These are phyloP conservation scores for Flaveria bidentis DNA, from an alignment of 129 eudicot genomes.

Conservation along the genomic window DNA sequence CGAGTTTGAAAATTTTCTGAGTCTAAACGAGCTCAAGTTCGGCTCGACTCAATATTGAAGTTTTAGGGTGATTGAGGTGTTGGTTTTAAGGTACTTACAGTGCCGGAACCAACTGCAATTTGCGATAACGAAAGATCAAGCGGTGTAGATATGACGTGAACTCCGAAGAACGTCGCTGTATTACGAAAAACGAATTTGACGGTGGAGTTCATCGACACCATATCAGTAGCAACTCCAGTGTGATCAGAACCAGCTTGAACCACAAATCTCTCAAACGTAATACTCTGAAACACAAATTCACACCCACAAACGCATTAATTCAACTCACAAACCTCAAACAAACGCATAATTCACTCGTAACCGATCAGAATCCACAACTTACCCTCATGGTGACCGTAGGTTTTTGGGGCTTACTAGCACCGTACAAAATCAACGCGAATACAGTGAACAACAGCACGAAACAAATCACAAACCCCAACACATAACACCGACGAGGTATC, in stretches of 20 bases:
- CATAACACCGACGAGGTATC: constrained; percentile 61
- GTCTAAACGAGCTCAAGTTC: no score
- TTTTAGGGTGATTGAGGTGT: no score
- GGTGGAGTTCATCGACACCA: constrained; percentile 77
- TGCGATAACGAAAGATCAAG: constrained; percentile 64
- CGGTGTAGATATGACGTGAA: constrained; percentile 78
- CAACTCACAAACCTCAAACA: not conserved
- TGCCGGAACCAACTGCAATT: constrained; percentile 68
- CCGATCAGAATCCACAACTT: not conserved
- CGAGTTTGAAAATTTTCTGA: no score
- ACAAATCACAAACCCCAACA: constrained; percentile 48
- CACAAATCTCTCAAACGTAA: constrained; percentile 63
- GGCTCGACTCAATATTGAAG: no score
- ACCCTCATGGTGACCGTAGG: constrained; percentile 73
- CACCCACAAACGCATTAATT: not conserved
- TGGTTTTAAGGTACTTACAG: constrained; percentile 42
- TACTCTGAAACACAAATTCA: constrained; percentile 51
- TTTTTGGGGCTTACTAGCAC: constrained; percentile 76
- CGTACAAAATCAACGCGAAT: constrained; percentile 69
- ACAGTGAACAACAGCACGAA: constrained; percentile 63
- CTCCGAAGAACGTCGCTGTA: constrained; percentile 84
- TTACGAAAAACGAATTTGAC: constrained; percentile 65
- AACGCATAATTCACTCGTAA: not conserved
- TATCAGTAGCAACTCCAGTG: constrained; percentile 90
- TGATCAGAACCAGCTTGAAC: constrained; percentile 88